Conservation (phyloP, 805 yeast genomes). For the Candida sphagnicola region DNA sequence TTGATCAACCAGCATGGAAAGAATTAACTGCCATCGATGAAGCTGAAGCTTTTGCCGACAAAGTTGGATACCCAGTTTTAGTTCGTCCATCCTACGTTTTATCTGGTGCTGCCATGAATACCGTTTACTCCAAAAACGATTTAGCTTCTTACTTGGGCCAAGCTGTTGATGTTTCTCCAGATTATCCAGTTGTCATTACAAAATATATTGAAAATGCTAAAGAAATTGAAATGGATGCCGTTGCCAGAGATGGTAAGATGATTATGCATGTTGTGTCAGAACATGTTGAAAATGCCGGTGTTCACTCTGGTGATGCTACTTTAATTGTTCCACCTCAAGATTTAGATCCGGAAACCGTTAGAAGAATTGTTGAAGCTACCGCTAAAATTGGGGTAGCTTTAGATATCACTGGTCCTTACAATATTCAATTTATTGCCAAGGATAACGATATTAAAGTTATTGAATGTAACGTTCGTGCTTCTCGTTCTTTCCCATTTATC, state of each 20-base stretch:
- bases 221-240: constrained; percentile 99
- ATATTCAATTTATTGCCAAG: constrained; percentile 95
- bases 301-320: constrained; percentile 99
- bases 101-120: constrained; percentile 99
- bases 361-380: constrained; percentile 89
- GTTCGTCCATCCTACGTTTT: constrained; percentile 97
- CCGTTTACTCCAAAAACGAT: constrained; percentile 87
- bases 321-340: constrained; percentile 96
- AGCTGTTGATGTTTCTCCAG: constrained; percentile 97
- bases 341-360: constrained; percentile 85
- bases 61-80: constrained; percentile 88
- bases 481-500: constrained; percentile 98
- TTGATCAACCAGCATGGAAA: constrained; percentile 99
- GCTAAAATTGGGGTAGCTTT: constrained; percentile 94
- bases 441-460: constrained; percentile 95
- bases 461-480: constrained; percentile 98
- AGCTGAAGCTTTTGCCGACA: constrained; percentile 88
- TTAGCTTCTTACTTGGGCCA: constrained; percentile 82
- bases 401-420: constrained; percentile 95
- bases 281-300: constrained; percentile 99
- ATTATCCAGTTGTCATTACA: constrained; percentile 95
- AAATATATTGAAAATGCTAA: constrained; percentile 95
- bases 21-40: constrained; percentile 90
- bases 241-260: constrained; percentile 90
- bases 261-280: constrained; percentile 97